Base-by-base conservation (phyloP, 176 grass and related monocot genomes). In the Paspalum notatum region DNA sequence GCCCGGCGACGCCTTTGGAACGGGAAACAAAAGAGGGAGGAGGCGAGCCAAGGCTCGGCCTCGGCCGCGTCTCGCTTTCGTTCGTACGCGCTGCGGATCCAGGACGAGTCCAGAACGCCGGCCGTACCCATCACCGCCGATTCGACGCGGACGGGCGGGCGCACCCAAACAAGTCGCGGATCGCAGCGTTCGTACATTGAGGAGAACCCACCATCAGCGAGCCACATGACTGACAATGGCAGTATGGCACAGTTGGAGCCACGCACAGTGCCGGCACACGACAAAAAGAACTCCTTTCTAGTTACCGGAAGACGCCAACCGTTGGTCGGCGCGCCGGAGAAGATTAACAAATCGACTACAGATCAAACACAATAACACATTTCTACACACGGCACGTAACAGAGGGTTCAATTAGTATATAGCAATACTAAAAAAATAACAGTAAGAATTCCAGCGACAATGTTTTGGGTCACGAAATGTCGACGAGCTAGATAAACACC, bases 51-150 rank as follows among this genome's bases (percentile, higher is more conserved):
- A 25, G 67, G 67, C 43, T 53, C 41, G 9, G n/a, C 50, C n/a
- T n/a, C n/a, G n/a, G 53, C 27, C 8, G 41, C 46, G 14, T 37
- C 47, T 80, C 86, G 76, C 78, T 88, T 80, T 88, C 86, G 45
- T 38, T 80, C 69, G 76, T 84, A 88, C 58, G 16, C n/a, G 5
- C 20, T 38, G 44, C 7, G 12, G 42, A 12, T 40, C 76, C 54
- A 25, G 48, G 75, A 79, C 21, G 14, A 1, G 56, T 85, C 56
- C 22, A 64, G 75, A 85, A 72, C 74, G 16, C 43, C 26, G n/a
- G 6, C 11, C 2, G 25, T 24, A 17, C 9, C 20, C 66, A 40
- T 69, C 58, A 40, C 75, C 58, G 55, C 44, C 4, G 53, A 86
- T 61, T 54, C 13, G 72, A 82, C 71, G 16, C 76, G 9, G 67